Evolutionary conservation across 805 yeast genomes (phyloP), one percentile per base, ranked within the genome.

Genomic region (Monosporozyma servazzii): DNA sequence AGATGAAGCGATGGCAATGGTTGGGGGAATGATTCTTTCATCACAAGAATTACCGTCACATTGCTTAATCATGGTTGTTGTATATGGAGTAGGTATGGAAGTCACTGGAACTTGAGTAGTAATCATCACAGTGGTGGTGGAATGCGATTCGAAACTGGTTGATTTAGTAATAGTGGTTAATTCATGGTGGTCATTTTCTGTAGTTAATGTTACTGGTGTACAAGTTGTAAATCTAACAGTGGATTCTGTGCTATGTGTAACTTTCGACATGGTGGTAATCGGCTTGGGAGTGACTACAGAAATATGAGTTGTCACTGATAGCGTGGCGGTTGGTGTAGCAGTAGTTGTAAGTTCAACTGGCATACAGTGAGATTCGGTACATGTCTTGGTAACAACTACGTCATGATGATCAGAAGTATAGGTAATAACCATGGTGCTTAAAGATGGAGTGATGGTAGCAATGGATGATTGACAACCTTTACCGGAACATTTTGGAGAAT

Each of bases 101-200:
- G 36, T 39, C 4, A 49, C 48, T 13, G 52, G 51, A 23, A 49
- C 47, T 31, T 42, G 42, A 13, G 50, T 43, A 4, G 36, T 49
- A 33, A 52, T 33, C 15, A 44, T 17, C 9, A 55, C 37, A 13
- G 57, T 52, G 13, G 58, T 53, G 3, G 49, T 51, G 2, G 48
- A 42, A 1, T 54, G 48, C 3, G 51, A 13, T 6, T 48, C 46
- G 20, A 45, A 51, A 9, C 51, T 46, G 18, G 27, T 39, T 5
- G 57, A 52, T 27, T 53, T 52, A 13, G 54, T 54, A 27, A 53
- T 48, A 3, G 58, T 57, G 2, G 49, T 37, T 18, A 51, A 31
- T 18, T 55, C 48, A 15, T 52, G 52, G 27, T 48, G 29, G 2
- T 45, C 45, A 27, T 51, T 21, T 36, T 52, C 39, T 4, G 56